A percentile compares a stretch with the other conserved stretches of the same genome.
Evolutionary conservation across 2,329 filamentous ascomycete species (phyloP).

Genomic region (Colletotrichum sp.): DNA sequence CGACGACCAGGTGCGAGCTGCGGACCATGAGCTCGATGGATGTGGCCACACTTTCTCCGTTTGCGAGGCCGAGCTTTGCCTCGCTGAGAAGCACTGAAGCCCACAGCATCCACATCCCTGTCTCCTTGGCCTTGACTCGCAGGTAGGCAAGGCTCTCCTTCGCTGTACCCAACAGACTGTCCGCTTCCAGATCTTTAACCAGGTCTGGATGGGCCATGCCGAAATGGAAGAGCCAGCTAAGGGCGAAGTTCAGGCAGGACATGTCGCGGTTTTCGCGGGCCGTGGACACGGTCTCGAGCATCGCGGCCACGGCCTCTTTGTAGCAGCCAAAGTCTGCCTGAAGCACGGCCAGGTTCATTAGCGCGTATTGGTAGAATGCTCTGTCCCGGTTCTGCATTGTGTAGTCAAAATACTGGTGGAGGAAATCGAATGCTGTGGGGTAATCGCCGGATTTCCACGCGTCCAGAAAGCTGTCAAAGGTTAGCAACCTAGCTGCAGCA

Average conservation of each 20-base stretch:
- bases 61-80: slow-evolving; percentile 78
- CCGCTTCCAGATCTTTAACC: slow-evolving; percentile 72
- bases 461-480: slow-evolving; percentile 74
- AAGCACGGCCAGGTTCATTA: slow-evolving; percentile 90
- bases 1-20: slow-evolving; percentile 81
- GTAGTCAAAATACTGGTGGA: slow-evolving; percentile 97
- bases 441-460: slow-evolving; percentile 92
- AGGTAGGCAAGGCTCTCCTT: slow-evolving; percentile 85
- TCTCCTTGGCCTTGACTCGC: slow-evolving; percentile 84
- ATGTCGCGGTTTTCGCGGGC: slow-evolving; percentile 93
- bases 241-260: slow-evolving; percentile 89
- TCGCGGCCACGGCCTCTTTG: slow-evolving; percentile 87
- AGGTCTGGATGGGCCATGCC: slow-evolving; percentile 82
- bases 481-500: slow-evolving; percentile 13
- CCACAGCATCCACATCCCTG: slow-evolving; percentile 83
- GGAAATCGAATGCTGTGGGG: slow-evolving; percentile 84
- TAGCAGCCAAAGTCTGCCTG: slow-evolving; percentile 96
- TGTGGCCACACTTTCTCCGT: slow-evolving; percentile 67
- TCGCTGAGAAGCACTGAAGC: slow-evolving; percentile 86
- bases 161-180: slow-evolving; percentile 77
- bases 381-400: slow-evolving; percentile 86
- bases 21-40: slow-evolving; percentile 82
- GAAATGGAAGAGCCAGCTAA: slow-evolving; percentile 96
- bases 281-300: slow-evolving; percentile 95
- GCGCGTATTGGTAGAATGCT: slow-evolving; percentile 90